Percentiles rank a stretch among this genome's conserved stretches.
Conservation (phyloP, 768 basidiomycete genomes). For the Imleria badia region DNA sequence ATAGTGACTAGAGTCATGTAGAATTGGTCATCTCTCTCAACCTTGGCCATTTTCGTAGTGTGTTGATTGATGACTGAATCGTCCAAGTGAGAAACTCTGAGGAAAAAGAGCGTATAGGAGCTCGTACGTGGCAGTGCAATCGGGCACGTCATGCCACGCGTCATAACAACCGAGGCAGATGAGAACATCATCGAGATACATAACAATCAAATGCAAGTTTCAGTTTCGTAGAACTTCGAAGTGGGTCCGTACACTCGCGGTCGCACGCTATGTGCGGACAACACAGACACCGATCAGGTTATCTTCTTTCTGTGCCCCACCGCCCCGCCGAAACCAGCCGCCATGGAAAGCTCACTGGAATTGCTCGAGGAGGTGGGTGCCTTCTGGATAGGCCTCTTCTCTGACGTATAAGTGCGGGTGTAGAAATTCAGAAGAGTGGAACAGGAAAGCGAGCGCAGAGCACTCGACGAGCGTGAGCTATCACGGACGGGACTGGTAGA, state of each 20-base stretch:
- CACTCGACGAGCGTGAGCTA: conserved; percentile 33
- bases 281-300: background rate
- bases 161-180: conserved; percentile 4
- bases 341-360: conserved; percentile 26
- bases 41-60: background rate
- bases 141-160: conserved; percentile 12
- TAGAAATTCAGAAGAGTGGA: conserved; percentile 62
- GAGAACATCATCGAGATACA: background rate
- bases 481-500: conserved; percentile 14
- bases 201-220: conserved; percentile 13
- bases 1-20: conserved; percentile 23
- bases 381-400: background rate
- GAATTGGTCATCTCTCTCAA: conserved; percentile 8
- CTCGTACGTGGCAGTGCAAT: conserved; percentile 17
- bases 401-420: background rate
- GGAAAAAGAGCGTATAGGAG: conserved; percentile 1
- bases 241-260: background rate
- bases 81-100: background rate
- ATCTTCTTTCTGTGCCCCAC: background rate
- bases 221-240: background rate
- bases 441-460: conserved; percentile 53
- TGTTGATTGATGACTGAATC: too few relatives aligned
- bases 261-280: conserved; percentile 4
- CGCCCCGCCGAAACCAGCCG: background rate
- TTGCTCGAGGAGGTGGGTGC: conserved; percentile 31